phyloP scores from a whole-genome alignment of 805 yeast genomes.

The Clavispora vitiphila region DNA sequence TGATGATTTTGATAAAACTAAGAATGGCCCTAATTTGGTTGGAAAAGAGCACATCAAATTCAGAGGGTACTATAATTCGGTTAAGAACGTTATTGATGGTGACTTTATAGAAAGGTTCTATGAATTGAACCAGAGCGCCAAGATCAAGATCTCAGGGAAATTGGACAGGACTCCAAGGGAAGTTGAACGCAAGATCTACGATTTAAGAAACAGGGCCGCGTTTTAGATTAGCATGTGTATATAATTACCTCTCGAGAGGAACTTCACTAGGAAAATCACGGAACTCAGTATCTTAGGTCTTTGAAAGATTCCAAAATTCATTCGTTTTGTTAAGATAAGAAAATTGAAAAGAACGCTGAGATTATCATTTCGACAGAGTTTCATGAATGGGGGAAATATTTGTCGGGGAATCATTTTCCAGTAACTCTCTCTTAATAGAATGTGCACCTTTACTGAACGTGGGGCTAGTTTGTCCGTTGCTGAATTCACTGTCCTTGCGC shows the following conservation, averaged over 20 bases:
- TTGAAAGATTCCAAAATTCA: not conserved
- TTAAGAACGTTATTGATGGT: slow-evolving; percentile 76
- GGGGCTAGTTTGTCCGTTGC: slow-evolving; percentile 37
- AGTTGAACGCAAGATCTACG: slow-evolving; percentile 48
- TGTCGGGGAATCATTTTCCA: not conserved
- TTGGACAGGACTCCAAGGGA: slow-evolving; percentile 46
- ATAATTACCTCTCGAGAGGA: not conserved
- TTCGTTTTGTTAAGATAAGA: not conserved
- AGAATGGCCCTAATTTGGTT: slow-evolving; percentile 33
- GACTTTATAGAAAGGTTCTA: slow-evolving; percentile 67
- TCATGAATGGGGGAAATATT: not conserved
- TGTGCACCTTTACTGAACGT: slow-evolving; percentile 25
- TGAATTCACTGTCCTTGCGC: slow-evolving; percentile 34
- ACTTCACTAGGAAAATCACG: not conserved
- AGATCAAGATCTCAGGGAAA: slow-evolving; percentile 33
- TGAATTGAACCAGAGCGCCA: slow-evolving; percentile 27
- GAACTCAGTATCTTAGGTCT: not conserved
- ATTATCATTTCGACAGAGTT: not conserved
- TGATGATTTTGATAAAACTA: slow-evolving; percentile 21
- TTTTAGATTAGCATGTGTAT: slow-evolving; percentile 13
- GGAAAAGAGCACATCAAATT: slow-evolving; percentile 66
- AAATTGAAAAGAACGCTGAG: not conserved
- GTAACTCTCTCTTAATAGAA: slow-evolving; percentile 1
- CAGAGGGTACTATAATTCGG: slow-evolving; percentile 80
- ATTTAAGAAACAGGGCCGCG: slow-evolving; percentile 43